These are phyloP conservation scores for Debaryomyces fabryi DNA, from an alignment of 1,139 yeast species.

Conservation along the genomic window DNA sequence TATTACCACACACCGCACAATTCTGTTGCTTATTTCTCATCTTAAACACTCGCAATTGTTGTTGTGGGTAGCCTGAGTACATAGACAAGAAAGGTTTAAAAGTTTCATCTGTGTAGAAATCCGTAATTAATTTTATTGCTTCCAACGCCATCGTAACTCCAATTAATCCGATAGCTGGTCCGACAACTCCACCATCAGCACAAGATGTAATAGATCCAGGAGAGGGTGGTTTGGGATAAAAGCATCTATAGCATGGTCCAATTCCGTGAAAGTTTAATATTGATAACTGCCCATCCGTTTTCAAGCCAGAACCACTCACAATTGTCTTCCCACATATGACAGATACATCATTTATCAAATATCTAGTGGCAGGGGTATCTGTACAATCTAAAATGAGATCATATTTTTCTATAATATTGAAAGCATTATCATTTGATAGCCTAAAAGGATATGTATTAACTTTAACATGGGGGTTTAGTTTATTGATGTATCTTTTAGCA, in stretches of 20 bases:
- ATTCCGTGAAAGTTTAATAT: conserved; percentile 63
- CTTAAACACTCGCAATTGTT: conserved; percentile 69
- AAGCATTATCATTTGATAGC: conserved; percentile 60
- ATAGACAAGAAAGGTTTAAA: conserved; percentile 72
- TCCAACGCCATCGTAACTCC: conserved; percentile 92
- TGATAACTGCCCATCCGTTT: conserved; percentile 87
- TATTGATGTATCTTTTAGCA: conserved; percentile 57
- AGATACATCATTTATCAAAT: conserved; percentile 83
- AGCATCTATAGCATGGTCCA: conserved; percentile 96
- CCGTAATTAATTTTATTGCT: conserved; percentile 72
- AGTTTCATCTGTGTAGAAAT: conserved; percentile 49
- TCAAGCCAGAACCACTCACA: conserved; percentile 90
- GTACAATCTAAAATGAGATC: conserved; percentile 91
- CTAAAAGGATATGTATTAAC: conserved; percentile 56
- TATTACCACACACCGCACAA: conserved; percentile 70
- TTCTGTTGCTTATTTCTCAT: conserved; percentile 69
- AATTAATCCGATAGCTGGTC: conserved; percentile 91
- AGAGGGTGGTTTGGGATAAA: conserved; percentile 89
- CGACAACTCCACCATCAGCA: conserved; percentile 92
- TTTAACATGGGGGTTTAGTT: conserved; percentile 68
- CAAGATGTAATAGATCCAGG: conserved; percentile 83
- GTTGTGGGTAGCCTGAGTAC: conserved; percentile 76
- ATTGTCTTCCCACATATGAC: conserved; percentile 70
- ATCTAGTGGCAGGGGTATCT: conserved; percentile 87
- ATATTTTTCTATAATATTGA: conserved; percentile 60